These are phyloP conservation scores for Polygonum aviculare DNA, from an alignment of 148 eudicot species.

Conservation along the genomic window DNA sequence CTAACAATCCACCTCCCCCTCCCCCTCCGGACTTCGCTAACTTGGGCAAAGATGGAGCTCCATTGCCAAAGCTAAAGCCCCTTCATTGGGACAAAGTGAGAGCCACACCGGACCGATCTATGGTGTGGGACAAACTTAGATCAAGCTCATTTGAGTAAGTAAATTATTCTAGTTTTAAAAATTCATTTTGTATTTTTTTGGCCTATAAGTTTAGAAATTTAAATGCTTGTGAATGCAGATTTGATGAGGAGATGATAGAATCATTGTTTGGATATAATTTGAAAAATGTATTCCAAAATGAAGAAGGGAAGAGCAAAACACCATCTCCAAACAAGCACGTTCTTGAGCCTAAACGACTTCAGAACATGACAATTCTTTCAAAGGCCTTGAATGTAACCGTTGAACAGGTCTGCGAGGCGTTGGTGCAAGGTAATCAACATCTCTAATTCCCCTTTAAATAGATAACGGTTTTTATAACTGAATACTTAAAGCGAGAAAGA, in stretches of 20 bases:
- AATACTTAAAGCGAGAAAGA: background rate
- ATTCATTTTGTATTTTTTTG: background rate
- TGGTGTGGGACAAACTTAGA: conserved; percentile 92
- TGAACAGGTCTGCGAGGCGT: conserved; percentile 77
- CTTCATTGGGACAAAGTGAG: conserved; percentile 99
- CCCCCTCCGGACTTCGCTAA: conserved; percentile 36
- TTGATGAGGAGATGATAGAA: conserved; percentile 92
- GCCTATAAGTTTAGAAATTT: background rate
- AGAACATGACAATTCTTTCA: conserved; percentile 83
- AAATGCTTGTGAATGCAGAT: conserved; percentile 29
- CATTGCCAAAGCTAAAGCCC: conserved; percentile 85
- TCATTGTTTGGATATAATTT: conserved; percentile 85
- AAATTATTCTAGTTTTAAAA: background rate
- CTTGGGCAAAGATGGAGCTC: conserved; percentile 72
- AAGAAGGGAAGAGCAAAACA: conserved; percentile 65
- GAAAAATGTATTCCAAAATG: conserved; percentile 48
- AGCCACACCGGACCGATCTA: conserved; percentile 76
- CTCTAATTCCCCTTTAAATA: background rate
- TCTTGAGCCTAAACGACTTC: conserved; percentile 92
- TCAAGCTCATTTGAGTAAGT: conserved; percentile 95
- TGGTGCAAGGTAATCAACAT: conserved; percentile 49
- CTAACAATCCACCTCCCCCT: conserved; percentile 53
- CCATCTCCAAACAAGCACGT: conserved; percentile 90
- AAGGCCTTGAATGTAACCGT: conserved; percentile 73
- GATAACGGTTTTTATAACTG: background rate